Evolutionary conservation across 1,139 yeast genomes (phyloP), one percentile per base, ranked within the genome.

Genomic region (Fermentozyma sake): DNA sequence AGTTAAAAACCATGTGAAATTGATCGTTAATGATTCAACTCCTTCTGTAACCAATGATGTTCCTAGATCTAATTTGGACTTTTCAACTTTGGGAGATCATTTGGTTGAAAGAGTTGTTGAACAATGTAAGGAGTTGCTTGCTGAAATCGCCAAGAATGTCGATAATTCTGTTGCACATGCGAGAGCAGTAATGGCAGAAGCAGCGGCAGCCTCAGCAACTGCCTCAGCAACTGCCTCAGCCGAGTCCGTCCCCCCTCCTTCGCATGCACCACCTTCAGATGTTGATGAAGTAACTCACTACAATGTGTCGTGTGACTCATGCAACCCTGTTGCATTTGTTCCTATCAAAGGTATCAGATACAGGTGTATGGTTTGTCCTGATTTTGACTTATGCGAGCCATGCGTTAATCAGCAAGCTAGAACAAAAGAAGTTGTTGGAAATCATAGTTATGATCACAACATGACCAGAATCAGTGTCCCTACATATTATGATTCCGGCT

Each of bases 341-440:
- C 58, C 58, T 6, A 58, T 77, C 26, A 42, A 27, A 14, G 84
- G 84, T 1, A 40, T 46, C 9, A 62, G 84, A 37, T 78, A 59
- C 52, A 62, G 66, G 31, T 79, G 86, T 45, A 39, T 67, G 28
- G 66, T 67, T 17, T 79, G 86, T 44, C 35, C 44, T 3, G 69
- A 78, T 40, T 77, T 59, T 48, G 83, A 78, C 41, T 55, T 77
- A 32, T 79, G 86, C 44, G 58, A 63, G 18, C 27, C 39, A 2
- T 78, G 85, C 46, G 76, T 71, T 38, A 29, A 38, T 0, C 52
- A 42, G 17, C 22, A 18, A 12, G 27, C 24, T 10, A 16, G 27
- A 6, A 24, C 24, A 16, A 37, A 44, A 14, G 28, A 32, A 7
- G 29, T 34, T 18, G 28, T 43, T 28, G 52, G 52, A 9, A 20